Base-by-base conservation (phyloP, 169 alveolate species). In the Plasmodium berghei region DNA sequence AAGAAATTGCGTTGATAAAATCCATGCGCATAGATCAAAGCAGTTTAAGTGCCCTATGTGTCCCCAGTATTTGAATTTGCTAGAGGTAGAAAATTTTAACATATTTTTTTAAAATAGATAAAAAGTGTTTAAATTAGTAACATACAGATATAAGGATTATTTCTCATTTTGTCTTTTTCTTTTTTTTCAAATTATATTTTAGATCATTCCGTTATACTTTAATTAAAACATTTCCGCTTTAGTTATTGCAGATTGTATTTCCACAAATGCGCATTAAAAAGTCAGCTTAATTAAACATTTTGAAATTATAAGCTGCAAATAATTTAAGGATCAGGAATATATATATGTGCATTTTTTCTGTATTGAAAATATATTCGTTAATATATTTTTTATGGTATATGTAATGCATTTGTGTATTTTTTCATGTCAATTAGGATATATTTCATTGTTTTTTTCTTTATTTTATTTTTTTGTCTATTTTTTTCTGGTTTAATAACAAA, bases 1-100 rank as follows among this genome's bases (percentile, higher is more conserved):
- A n/a, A 83, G 90, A 28, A 83, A 28, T 61, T 83, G 90, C 40
- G 80, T 83, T 46, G 90, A 83, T 58, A 83, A 83, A 83, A 83
- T 83, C 45, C 90, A 83, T 64, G 83, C 83, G 0, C 90, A 83
- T 48, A 83, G 83, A 48, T 83, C 90, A 34, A 83, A 83, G 24
- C 90, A 83, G 54, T 83, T 66, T 72, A 83, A 83, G 20, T 83
- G 90, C 42, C 90, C 90, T 6, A 83, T 83, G 90, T 83, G 90
- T 16, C 90, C 90, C 4, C 80, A 83, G 58, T 83, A 83, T 49
- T 62, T 83, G 61, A 71, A 67, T 34, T 55, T 83, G 40, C 34
- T 67, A 28, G 90, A 83, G 80, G 90, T 83, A 83, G 9, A 18
- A 54, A 20, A 26, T 52, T 2, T 10, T 40, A 10, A 5, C 1